Evolutionary conservation across 768 basidiomycete genomes (phyloP).

Genomic region (Termitomyces sp.): DNA sequence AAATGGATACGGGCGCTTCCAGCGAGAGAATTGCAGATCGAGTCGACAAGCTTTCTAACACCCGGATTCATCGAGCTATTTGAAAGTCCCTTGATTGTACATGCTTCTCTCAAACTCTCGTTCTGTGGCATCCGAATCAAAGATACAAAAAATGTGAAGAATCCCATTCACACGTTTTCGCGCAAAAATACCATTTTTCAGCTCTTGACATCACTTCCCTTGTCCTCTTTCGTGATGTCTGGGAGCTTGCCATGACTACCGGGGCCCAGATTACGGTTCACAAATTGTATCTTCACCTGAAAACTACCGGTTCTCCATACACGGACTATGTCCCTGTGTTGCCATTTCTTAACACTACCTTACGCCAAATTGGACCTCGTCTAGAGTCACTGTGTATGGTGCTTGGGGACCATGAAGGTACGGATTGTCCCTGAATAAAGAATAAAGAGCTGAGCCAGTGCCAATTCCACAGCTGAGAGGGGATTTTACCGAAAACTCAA

Average conservation of each 20-base stretch:
- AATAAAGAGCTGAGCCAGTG: background rate
- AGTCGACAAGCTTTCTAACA: background rate
- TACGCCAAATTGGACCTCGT: background rate
- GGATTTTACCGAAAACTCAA: background rate
- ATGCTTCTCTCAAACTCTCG: background rate
- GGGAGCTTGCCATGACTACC: background rate
- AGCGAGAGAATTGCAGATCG: background rate
- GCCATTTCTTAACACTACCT: background rate
- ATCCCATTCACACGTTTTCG: background rate
- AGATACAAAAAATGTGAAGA: background rate
- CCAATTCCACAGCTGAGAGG: background rate
- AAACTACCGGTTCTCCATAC: background rate
- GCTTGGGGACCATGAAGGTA: background rate
- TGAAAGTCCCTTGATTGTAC: background rate
- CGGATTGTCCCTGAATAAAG: background rate
- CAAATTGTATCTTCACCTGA: background rate
- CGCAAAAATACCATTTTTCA: background rate
- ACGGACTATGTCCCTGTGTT: background rate
- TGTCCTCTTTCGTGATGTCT: background rate
- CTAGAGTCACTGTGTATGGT: background rate
- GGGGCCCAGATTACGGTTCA: background rate
- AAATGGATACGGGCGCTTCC: background rate
- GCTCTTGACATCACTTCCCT: background rate
- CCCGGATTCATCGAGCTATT: background rate
- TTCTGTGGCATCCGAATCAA: background rate